A percentile compares a stretch with the other conserved stretches of the same genome.
phyloP scores from a whole-genome alignment of 345 rosid genomes.

The Salix suchowensis region DNA sequence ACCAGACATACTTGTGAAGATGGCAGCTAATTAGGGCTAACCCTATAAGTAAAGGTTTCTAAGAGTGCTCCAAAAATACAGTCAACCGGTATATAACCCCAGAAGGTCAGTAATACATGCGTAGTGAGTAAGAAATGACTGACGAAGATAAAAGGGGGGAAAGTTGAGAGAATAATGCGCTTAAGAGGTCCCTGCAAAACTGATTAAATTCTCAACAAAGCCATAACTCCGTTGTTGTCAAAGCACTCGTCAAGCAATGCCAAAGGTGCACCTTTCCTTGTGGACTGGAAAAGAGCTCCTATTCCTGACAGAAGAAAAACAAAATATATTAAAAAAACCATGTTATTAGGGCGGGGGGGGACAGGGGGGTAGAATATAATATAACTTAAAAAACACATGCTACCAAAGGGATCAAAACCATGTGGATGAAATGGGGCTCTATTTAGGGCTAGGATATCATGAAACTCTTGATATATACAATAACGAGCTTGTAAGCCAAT shows the following conservation, averaged over 20 bases:
- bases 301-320: conserved; percentile 16
- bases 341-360: background rate
- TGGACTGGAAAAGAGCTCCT: conserved; percentile 1
- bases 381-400: background rate
- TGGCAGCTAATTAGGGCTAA: background rate
- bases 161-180: background rate
- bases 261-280: background rate
- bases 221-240: background rate
- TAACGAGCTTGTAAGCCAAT: background rate
- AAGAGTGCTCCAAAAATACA: background rate
- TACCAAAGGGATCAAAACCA: background rate
- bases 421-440: background rate
- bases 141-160: no score
- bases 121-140: background rate
- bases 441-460: background rate
- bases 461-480: background rate
- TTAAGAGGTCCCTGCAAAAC: background rate
- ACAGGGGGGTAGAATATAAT: background rate
- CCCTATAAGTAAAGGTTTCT: background rate
- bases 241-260: background rate
- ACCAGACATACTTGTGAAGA: background rate
- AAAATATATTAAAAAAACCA: background rate
- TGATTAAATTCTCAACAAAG: background rate
- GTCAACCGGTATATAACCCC: background rate
- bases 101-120: background rate